Base-by-base conservation (phyloP, 805 yeast species). In the Myxozyma neotropica region DNA sequence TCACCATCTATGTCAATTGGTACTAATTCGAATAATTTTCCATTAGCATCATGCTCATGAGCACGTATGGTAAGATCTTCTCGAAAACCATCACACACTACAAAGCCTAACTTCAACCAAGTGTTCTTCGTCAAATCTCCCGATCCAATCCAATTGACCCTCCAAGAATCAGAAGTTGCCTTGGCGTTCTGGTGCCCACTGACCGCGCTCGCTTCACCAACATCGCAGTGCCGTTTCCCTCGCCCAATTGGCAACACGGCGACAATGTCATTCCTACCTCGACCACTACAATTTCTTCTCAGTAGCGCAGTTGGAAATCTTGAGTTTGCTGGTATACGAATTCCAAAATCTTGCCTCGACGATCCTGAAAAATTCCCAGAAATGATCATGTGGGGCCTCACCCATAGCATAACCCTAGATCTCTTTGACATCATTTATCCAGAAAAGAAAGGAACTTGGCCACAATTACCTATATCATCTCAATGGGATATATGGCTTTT, bases 101-200 rank as follows among this genome's bases (percentile, higher is more conserved):
- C 1, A 19, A 39, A 36, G n/a, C 10, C 6, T 33, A 29, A 33
- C 21, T 35, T 47, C 31, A 10, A 10, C 21, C 4, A 42, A 61
- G 75, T 74, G 1, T 74, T 72, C 56, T 57, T 70, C 1, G 44
- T 74, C 48, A 67, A 27, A 46, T 57, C 29, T 56, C 68, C 45
- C 59, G 61, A 21, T 63, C 48, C 58, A 12, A 43, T 68, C 6
- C 39, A 53, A 12, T 56, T 74, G 23, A 38, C 40, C 1, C 68
- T 71, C 4, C 75, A 75, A 55, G 66, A 66, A 21, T 45, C 73
- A 0, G 78, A 75, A 61, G 77, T 75, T 5, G 74, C 73, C 4
- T 57, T 70, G 4, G 72, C 72, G 4, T 74, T 74, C 60, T 75
- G 78, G 78, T 59, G 65, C 40, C 76, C 78, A 1, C 26, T 74